Evolutionary conservation across 345 rosid species (phyloP), one percentile per base, ranked within the genome.

Genomic region (Isatis tinctoria): DNA sequence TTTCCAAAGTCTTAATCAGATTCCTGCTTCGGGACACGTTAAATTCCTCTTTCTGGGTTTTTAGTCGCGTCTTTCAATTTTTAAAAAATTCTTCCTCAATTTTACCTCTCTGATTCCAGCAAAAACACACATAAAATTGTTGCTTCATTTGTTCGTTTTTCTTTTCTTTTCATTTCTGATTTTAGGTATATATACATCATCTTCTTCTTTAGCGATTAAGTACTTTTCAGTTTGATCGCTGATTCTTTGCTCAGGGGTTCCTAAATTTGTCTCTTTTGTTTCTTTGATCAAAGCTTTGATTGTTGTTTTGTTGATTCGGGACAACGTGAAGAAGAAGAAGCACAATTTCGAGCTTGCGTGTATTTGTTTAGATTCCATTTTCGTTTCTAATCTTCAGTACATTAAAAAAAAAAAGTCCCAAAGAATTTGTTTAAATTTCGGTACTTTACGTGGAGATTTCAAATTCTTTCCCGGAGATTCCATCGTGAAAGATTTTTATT

Each of bases 1-100:
- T 54, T 74, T 44, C 75, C 43, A 52, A 13, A 54, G 61, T 77
- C 72, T 37, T 39, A 64, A 70, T 77, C 71, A 69, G 41, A 70
- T 76, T 32, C 53, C 37, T 74, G 10, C 12, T 61, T 72, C 69
- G 4, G 12, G 10, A 27, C 16, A 52, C 54, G 59, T 14, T 54
- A 9, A 28, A 16, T 69, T 14, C n/a, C 4, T 30, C 13, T 18
- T 43, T 57, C 30, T 36, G 41, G 53, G 9, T 43, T 73, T 35
- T 17, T 4, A 44, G 36, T 24, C 37, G 35, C 47, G 16, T 59
- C 8, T 26, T 51, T 22, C 33, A 51, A 18, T 28, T 61, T 59
- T 61, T 48, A 26, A 6, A 52, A 6, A 52, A 41, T 52, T 68
- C 63, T 51, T 57, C 69, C 22, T 10, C 10, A 68, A 30, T 74